Percentiles rank a stretch among this genome's conserved stretches.
phyloP scores from a whole-genome alignment of 2,329 filamentous ascomycete genomes.

The Truncatella angustata region DNA sequence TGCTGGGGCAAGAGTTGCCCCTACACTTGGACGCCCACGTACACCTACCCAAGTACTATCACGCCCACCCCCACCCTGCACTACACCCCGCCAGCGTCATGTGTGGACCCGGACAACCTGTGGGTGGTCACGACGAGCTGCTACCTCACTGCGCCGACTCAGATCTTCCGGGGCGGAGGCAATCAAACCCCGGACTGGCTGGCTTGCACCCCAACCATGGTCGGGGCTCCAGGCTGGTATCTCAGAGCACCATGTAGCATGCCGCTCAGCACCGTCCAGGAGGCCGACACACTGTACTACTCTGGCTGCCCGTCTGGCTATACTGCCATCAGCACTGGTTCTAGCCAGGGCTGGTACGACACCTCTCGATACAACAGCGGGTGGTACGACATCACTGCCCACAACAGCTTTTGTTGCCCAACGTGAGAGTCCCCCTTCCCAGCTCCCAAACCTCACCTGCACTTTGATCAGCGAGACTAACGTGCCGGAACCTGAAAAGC shows the following conservation, averaged over 20 bases:
- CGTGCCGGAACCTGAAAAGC: neutral
- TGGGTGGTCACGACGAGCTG: constrained; percentile 17
- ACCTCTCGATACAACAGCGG: neutral
- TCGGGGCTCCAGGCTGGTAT: constrained; percentile 9
- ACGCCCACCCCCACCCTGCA: constrained; percentile 14
- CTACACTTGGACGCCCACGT: neutral
- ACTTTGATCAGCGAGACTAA: too few species aligned
- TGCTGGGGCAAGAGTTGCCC: constrained; percentile 5
- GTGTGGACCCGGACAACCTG: constrained; percentile 14
- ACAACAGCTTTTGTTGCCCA: constrained; percentile 13
- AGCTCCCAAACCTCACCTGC: too few species aligned
- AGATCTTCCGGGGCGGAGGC: too few species aligned
- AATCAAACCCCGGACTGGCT: constrained; percentile 14
- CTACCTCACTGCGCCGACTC: constrained; percentile 5
- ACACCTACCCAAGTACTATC: constrained; percentile 6
- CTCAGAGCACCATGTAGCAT: constrained; percentile 2
- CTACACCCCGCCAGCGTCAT: constrained; percentile 15
- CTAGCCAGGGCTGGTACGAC: neutral
- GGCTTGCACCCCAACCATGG: constrained; percentile 10
- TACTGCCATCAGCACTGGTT: neutral
- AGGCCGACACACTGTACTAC: constrained; percentile 13
- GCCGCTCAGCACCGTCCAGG: constrained; percentile 8
- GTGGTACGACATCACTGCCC: constrained; percentile 14
- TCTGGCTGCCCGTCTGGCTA: constrained; percentile 12
- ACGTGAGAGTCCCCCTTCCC: constrained; percentile 10